Evolutionary conservation across 306 rosid species (phyloP).

Genomic region (Senna tora): DNA sequence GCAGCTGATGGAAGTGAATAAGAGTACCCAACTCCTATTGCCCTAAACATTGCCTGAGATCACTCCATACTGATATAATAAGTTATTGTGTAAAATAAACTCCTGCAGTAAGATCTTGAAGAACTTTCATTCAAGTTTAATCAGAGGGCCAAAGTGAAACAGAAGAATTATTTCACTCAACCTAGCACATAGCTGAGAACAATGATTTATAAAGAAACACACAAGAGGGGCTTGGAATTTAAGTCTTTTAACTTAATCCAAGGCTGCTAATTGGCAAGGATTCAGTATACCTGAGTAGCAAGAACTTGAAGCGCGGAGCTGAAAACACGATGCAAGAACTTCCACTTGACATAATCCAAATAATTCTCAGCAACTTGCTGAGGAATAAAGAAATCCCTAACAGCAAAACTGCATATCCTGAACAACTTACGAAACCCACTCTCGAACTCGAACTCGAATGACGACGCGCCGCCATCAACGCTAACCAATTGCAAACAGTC

Average conservation of each 20-base stretch:
- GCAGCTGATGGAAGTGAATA: conserved; percentile 92
- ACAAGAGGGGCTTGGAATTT: background rate
- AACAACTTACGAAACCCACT: conserved; percentile 47
- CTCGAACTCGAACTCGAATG: conserved; percentile 38
- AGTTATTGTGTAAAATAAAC: conserved; percentile 30
- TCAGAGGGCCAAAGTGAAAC: conserved; percentile 17
- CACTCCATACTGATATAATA: conserved; percentile 42
- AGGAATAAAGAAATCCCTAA: conserved; percentile 71
- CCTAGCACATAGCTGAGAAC: background rate
- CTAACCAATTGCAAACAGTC: conserved; percentile 54
- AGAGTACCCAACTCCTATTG: conserved; percentile 85
- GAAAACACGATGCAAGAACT: conserved; percentile 86
- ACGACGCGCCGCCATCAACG: conserved; percentile 51
- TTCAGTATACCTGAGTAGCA: conserved; percentile 74
- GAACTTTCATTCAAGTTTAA: conserved; percentile 11
- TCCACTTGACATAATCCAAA: conserved; percentile 78
- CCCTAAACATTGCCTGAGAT: conserved; percentile 87
- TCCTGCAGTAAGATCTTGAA: background rate
- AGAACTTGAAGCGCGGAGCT: conserved; percentile 92
- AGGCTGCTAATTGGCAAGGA: too few relatives aligned
- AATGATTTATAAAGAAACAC: background rate
- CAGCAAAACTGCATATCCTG: conserved; percentile 40
- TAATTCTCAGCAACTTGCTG: conserved; percentile 62
- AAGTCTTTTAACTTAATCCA: background rate
- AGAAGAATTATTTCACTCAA: conserved; percentile 1